Conservation (phyloP, 2,329 filamentous ascomycete genomes). For the Colletotrichum gloeosporioides region DNA sequence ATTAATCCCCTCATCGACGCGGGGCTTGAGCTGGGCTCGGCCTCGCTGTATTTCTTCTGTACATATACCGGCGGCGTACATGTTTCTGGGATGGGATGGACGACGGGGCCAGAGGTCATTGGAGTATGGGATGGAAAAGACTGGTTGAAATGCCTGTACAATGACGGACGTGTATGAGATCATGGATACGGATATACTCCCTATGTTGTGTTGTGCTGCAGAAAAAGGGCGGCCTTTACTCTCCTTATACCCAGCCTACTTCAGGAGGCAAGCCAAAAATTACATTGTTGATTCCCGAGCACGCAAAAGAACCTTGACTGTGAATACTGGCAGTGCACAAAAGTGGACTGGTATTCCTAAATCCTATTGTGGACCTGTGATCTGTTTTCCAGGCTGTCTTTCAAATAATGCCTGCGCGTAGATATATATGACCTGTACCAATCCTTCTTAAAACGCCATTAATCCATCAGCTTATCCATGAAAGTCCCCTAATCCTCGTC, state of each 20-base stretch:
- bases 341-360: background rate
- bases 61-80: background rate
- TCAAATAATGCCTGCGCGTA: background rate
- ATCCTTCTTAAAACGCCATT: background rate
- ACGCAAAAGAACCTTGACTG: background rate
- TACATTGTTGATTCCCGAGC: background rate
- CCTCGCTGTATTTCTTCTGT: background rate
- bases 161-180: background rate
- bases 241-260: constrained; percentile 14
- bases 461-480: background rate
- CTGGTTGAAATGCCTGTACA: background rate
- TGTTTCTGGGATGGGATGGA: background rate
- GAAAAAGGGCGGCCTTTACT: background rate
- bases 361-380: background rate
- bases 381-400: background rate
- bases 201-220: background rate
- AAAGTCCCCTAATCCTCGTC: constrained; percentile 4
- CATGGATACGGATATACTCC: background rate
- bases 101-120: background rate
- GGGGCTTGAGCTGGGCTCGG: constrained; percentile 5
- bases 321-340: background rate
- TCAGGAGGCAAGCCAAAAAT: background rate
- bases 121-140: background rate
- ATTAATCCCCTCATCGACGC: rapidly evolving
- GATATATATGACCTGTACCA: background rate